A percentile compares a stretch with the other conserved stretches of the same genome.
These are phyloP conservation scores for Boletus coccyginus DNA, from an alignment of 768 basidiomycete genomes.

Conservation along the genomic window DNA sequence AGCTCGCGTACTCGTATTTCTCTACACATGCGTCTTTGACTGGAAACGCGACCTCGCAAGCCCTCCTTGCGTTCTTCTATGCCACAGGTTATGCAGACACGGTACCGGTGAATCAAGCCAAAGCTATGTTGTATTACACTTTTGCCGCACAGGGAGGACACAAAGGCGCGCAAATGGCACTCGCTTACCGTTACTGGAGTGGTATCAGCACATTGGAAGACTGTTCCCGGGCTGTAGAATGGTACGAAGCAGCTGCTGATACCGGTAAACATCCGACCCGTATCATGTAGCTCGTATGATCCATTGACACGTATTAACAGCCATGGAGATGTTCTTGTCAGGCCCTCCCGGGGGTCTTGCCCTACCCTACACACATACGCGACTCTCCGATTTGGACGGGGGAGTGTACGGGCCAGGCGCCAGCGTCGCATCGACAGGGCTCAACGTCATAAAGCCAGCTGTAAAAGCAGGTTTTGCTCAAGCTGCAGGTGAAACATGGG, in stretches of 20 bases:
- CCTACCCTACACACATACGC: slow-evolving; percentile 75
- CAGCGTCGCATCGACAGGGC: slow-evolving; percentile 86
- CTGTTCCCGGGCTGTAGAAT: slow-evolving; percentile 78
- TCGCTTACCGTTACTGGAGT: slow-evolving; percentile 94
- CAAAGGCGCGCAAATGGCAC: slow-evolving; percentile 86
- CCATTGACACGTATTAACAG: slow-evolving; percentile 35
- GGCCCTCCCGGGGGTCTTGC: slow-evolving; percentile 92
- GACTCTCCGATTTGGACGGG: slow-evolving; percentile 85
- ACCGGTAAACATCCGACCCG: slow-evolving; percentile 53
- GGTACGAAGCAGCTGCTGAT: slow-evolving; percentile 90
- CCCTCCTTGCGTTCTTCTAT: slow-evolving; percentile 83
- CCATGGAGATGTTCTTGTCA: slow-evolving; percentile 74
- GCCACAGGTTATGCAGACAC: slow-evolving; percentile 76
- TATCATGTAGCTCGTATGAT: background rate
- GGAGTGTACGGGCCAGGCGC: slow-evolving; percentile 96
- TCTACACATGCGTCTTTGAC: slow-evolving; percentile 59
- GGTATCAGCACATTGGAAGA: slow-evolving; percentile 90
- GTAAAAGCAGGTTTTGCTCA: slow-evolving; percentile 82
- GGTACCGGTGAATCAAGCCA: slow-evolving; percentile 65
- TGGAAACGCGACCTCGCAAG: slow-evolving; percentile 86
- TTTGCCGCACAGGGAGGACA: slow-evolving; percentile 89
- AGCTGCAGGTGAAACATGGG: slow-evolving; percentile 91
- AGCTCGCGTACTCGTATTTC: slow-evolving; percentile 62
- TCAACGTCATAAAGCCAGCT: slow-evolving; percentile 66
- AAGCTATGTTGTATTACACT: slow-evolving; percentile 89